Percentiles rank a stretch among this genome's conserved stretches.
Evolutionary conservation across 345 rosid genomes (phyloP).

Genomic region (Lenwebbia sp.): DNA sequence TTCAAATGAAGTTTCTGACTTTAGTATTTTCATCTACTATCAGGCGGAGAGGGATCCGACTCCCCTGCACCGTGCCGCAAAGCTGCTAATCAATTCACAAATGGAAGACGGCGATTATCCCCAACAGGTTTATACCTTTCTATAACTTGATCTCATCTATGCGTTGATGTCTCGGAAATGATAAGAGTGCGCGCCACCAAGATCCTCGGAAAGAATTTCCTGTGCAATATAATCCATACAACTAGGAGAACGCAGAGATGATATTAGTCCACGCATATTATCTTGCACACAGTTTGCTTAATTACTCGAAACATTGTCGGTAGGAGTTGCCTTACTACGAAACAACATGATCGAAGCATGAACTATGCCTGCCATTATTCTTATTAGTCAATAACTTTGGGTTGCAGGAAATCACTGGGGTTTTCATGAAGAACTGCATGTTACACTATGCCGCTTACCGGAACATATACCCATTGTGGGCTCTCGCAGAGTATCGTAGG

Average conservation of each 20-base stretch:
- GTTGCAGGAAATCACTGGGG: conserved; percentile 30
- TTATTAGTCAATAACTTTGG: not conserved
- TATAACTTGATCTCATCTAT: not conserved
- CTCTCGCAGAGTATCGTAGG: conserved; percentile 27
- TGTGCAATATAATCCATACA: not conserved
- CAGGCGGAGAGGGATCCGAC: conserved; percentile 49
- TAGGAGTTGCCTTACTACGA: not conserved
- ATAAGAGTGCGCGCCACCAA: not conserved
- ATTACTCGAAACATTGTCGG: not conserved
- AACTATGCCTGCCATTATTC: not conserved
- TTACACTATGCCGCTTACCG: conserved; percentile 28
- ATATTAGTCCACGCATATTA: not conserved
- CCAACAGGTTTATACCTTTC: conserved; percentile 25
- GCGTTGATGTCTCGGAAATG: not conserved
- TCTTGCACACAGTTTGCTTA: not conserved
- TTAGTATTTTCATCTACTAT: too few relatives aligned
- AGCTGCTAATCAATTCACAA: conserved; percentile 60
- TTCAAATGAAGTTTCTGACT: not conserved
- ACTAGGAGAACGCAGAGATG: not conserved
- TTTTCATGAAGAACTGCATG: conserved; percentile 33
- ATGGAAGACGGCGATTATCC: conserved; percentile 59
- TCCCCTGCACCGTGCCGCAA: conserved; percentile 61
- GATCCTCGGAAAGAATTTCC: not conserved
- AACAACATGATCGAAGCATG: not conserved
- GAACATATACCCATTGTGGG: conserved; percentile 38